Base-by-base conservation (phyloP, 805 yeast species). In the Sungouiozyma intestinalis region DNA sequence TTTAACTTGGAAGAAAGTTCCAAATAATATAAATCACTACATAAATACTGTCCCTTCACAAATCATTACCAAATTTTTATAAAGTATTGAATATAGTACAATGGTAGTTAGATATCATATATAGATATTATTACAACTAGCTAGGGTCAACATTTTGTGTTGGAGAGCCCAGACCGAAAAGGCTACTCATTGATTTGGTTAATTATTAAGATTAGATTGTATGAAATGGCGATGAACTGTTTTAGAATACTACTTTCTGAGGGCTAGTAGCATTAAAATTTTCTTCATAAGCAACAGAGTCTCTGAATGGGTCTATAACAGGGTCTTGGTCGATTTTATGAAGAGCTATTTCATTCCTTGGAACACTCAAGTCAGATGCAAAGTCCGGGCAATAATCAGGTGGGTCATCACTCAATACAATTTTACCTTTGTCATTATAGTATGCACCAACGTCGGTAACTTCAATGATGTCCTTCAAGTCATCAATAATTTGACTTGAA, bases 361-460 rank as follows among this genome's bases (percentile, higher is more conserved):
- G n/a, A 8, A 39, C 41, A 14, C 44, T 41, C 6, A 24, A 24
- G 29, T 24, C 9, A 24, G 29, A 24, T 11, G 6, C 11, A 24
- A 24, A 24, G 11, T 24, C 29, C 11, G 29, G 29, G 29, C 29
- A 24, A 16, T 39, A 36, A 3, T 52, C 36, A 18, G 83, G 83
- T 17, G 81, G 81, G 14, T 63, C 57, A n/a, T 74, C 78, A 7
- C 62, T 56, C 68, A 73, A 73, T 8, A 51, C 60, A 35, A 76
- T 56, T 29, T 66, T 64, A 20, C 76, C 79, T 50, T 71, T 66
- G 19, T 69, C 68, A 46, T 71, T 65, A 43, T 84, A 76, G 38
- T 65, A 60, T 1, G 95, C 76, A 50, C 81, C 79, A 38, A 72
- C 77, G 57, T 87, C 94, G 42, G 76, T 68, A 40, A 84, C 77